A percentile compares a stretch with the other conserved stretches of the same genome.
Evolutionary conservation across 176 grass and related monocot species (phyloP).

Genomic region (Lolium multiflorum): DNA sequence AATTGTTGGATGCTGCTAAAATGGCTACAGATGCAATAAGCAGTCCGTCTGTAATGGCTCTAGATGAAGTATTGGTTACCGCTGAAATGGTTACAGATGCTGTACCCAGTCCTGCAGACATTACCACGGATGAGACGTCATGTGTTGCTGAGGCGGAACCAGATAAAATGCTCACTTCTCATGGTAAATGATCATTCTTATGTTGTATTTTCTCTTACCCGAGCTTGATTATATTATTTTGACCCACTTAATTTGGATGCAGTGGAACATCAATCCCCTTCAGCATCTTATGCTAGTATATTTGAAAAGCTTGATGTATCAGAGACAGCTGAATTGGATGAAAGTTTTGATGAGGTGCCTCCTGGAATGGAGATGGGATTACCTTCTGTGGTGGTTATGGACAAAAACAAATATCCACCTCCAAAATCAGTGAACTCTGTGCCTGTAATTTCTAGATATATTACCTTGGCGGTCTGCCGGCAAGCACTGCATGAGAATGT

Average conservation of each 20-base stretch:
- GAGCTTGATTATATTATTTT: constrained; percentile 39
- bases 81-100: constrained; percentile 32
- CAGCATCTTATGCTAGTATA: constrained; percentile 59
- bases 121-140: constrained; percentile 23
- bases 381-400: constrained; percentile 35
- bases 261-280: constrained; percentile 42
- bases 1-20: constrained; percentile 33
- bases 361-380: constrained; percentile 65
- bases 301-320: constrained; percentile 66
- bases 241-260: constrained; percentile 43
- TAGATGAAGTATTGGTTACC: constrained; percentile 29
- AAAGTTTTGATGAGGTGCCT: constrained; percentile 70
- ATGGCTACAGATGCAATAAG: constrained; percentile 12
- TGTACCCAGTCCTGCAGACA: constrained; percentile 30
- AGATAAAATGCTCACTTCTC: constrained; percentile 33
- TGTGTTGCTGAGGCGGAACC: constrained; percentile 39
- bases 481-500: constrained; percentile 71
- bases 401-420: constrained; percentile 56
- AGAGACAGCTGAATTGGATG: constrained; percentile 46
- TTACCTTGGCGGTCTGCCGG: constrained; percentile 66
- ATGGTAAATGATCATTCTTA: constrained; percentile 45
- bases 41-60: constrained; percentile 27
- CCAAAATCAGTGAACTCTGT: constrained; percentile 39
- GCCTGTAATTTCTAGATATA: constrained; percentile 69
- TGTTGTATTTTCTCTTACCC: constrained; percentile 32